Percentiles rank a stretch among this genome's conserved stretches.
phyloP scores from a whole-genome alignment of 2,329 filamentous ascomycete genomes.

The Tolypocladium sp. region DNA sequence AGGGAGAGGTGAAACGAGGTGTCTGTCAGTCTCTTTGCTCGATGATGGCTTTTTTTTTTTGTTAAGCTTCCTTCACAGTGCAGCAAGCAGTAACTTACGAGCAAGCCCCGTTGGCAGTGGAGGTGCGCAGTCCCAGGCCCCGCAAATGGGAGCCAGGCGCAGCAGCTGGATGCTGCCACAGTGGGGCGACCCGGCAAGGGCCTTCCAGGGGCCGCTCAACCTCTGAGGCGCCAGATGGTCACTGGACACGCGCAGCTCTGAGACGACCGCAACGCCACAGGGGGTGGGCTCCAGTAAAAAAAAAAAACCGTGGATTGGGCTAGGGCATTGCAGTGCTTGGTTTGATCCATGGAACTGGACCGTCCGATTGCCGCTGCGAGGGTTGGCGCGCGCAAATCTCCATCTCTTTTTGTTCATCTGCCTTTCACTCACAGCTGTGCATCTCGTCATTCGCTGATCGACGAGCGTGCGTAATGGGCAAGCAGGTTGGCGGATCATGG shows the following conservation, averaged over 20 bases:
- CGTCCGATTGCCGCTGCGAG: background rate
- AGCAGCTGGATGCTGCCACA: background rate
- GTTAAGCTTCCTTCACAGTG: background rate
- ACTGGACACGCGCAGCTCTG: background rate
- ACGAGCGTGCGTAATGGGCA: background rate
- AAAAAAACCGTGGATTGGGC: background rate
- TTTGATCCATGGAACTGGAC: background rate
- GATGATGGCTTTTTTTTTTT: background rate
- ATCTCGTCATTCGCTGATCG: background rate
- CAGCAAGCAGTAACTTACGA: background rate
- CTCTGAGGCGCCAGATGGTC: background rate
- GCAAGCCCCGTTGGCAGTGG: background rate
- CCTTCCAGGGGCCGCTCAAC: background rate
- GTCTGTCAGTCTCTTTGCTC: background rate
- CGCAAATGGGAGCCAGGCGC: background rate
- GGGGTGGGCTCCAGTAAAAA: background rate
- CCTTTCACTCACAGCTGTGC: background rate
- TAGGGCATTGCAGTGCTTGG: background rate
- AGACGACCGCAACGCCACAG: background rate
- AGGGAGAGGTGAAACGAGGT: constrained; percentile 2
- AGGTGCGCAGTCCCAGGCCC: background rate
- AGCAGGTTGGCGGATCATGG: background rate
- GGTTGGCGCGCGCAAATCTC: background rate
- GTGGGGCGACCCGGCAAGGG: background rate
- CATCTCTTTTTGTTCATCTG: background rate